Percentiles rank a stretch among this genome's conserved stretches.
These are phyloP conservation scores for Trichocomaceae sp. DNA, from an alignment of 2,329 filamentous ascomycete species.

Conservation along the genomic window DNA sequence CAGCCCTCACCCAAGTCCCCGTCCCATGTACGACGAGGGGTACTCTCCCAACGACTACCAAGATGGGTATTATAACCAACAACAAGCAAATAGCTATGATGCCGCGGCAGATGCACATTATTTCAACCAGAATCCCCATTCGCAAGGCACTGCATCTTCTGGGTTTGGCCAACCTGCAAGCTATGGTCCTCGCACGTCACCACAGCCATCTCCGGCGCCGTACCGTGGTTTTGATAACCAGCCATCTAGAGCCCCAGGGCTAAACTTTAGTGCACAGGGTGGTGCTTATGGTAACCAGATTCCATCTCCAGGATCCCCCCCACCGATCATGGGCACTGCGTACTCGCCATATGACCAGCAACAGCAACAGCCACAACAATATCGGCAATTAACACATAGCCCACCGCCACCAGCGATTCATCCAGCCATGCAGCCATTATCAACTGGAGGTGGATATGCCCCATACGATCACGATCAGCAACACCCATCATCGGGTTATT, in stretches of 20 bases:
- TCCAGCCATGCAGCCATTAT: background rate
- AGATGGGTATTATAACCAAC: background rate
- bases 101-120: slow-evolving; percentile 4
- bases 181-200: slow-evolving; percentile 6
- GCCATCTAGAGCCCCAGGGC: slow-evolving; percentile 1
- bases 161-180: slow-evolving; percentile 3
- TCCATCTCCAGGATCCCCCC: slow-evolving; percentile 8
- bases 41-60: slow-evolving; percentile 1
- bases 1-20: slow-evolving; percentile 11
- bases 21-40: slow-evolving; percentile 9
- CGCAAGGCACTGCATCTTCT: slow-evolving; percentile 3
- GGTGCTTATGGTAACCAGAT: slow-evolving; percentile 4
- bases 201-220: background rate
- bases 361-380: slow-evolving; percentile 3
- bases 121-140: slow-evolving; percentile 7
- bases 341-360: slow-evolving; percentile 9
- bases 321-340: slow-evolving; percentile 9
- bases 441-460: background rate
- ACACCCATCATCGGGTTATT: background rate
- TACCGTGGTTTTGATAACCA: slow-evolving; percentile 14
- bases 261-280: slow-evolving; percentile 11
- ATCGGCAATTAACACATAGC: background rate
- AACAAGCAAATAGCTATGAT: background rate
- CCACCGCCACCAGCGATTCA: slow-evolving; percentile 3
- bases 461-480: background rate